A percentile compares a stretch with the other conserved stretches of the same genome.
Evolutionary conservation across 306 rosid species (phyloP).

Genomic region (Castanea mollissima): DNA sequence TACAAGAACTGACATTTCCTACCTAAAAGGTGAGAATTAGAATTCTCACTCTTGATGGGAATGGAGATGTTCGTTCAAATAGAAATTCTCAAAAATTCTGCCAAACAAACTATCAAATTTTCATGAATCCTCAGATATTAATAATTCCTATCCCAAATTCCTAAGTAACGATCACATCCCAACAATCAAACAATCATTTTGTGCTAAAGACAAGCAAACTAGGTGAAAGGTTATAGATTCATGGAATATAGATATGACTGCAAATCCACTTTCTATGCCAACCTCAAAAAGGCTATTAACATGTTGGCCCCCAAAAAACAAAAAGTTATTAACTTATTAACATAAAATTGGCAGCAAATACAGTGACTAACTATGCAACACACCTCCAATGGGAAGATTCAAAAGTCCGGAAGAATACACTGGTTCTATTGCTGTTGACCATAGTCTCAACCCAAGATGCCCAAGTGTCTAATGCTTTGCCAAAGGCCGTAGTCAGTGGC

Average conservation of each 20-base stretch:
- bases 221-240: neutral
- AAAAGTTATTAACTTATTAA: neutral
- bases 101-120: too few relatives aligned
- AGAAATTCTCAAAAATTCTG: too few relatives aligned
- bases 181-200: neutral
- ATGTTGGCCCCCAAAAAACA: neutral
- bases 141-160: too few relatives aligned
- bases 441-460: constrained; percentile 74
- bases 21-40: too few relatives aligned
- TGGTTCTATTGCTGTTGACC: constrained; percentile 62
- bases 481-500: constrained; percentile 74
- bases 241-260: neutral
- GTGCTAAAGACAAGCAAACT: neutral
- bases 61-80: too few relatives aligned
- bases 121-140: too few relatives aligned
- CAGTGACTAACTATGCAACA: neutral
- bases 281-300: neutral
- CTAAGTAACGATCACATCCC: neutral
- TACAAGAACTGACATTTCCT: too few relatives aligned
- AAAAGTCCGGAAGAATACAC: constrained; percentile 79
- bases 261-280: neutral
- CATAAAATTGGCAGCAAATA: neutral
- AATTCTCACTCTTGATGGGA: too few relatives aligned
- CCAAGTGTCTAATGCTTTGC: constrained; percentile 71
- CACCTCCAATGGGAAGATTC: constrained; percentile 88